Base-by-base conservation (phyloP, 2,329 filamentous ascomycete genomes). In the Waltergamsia citrina region DNA sequence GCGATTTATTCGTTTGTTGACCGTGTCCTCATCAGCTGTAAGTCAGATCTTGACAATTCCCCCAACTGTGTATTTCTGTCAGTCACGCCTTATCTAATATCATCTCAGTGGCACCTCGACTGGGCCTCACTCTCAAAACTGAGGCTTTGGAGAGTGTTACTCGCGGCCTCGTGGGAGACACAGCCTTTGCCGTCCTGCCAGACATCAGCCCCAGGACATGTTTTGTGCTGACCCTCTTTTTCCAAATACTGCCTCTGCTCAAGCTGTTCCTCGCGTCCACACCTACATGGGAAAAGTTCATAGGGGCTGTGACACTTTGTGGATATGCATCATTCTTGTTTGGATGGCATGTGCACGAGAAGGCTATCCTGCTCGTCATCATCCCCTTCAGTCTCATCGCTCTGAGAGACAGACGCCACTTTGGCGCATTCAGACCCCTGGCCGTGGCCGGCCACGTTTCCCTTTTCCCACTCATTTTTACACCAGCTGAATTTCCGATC, bases 301-400 rank as follows among this genome's bases (percentile, higher is more conserved):
- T 96, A 27, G 86, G 86, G 4, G 81, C 86, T 1, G 74, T 94
- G 29, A 95, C 90, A 0, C 75, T 96, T 12, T 96, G 92, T 51
- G 92, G 85, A 38, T 98, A 95, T 52, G 84, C 90, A 0, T 95
- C 90, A 0, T 98, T 98, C 62, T 70, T 98, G 8, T 96, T 96
- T 47, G 90, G 92, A 37, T 98, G 90, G 87, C 92, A 98, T 52
- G 92, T 98, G 7, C 92, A 98, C 49, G 92, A 98, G 54, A 98
- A 98, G 59, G 92, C 92, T 2, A 84, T 98, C 37, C 71, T 98
- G 16, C 74, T 96, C 15, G 82, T 96, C 51, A 87, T 98, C 44
- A 84, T 96, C 32, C 92, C 92, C 1, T 96, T 96, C 65, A 93
- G 85, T 46, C 71, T 98, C 40, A 81, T 96, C 39, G 88, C 90